phyloP scores from a whole-genome alignment of 2,329 filamentous ascomycete genomes.

The Colletotrichum chrysophilum region DNA sequence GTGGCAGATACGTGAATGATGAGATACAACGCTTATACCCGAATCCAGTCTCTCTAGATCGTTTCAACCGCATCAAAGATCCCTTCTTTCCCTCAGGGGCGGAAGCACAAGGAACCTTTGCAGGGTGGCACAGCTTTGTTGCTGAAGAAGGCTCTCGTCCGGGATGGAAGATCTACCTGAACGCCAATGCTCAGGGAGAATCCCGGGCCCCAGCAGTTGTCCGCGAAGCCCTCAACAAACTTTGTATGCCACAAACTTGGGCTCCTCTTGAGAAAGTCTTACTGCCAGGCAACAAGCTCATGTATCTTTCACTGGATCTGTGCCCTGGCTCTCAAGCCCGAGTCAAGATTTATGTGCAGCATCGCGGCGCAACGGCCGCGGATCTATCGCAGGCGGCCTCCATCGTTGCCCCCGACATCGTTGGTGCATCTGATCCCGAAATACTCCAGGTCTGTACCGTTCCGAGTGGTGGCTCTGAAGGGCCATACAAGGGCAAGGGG shows the following conservation, averaged over 20 bases:
- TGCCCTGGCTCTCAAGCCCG: not conserved
- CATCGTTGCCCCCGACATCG: not conserved
- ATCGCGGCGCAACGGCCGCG: not conserved
- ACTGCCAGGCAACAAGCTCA: not conserved
- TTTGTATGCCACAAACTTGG: not conserved
- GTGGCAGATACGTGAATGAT: not conserved
- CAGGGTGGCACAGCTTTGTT: not conserved
- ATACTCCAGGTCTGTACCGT: not conserved
- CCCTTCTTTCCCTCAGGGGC: not conserved
- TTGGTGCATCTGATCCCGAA: not conserved
- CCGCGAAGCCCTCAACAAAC: not conserved
- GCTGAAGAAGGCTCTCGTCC: not conserved
- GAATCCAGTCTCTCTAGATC: not conserved
- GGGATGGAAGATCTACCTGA: not conserved
- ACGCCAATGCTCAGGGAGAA: not conserved
- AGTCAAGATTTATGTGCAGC: not conserved
- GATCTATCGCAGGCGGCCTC: not conserved
- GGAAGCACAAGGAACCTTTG: not conserved
- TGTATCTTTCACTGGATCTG: not conserved
- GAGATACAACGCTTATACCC: not conserved
- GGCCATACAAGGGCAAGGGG: not conserved
- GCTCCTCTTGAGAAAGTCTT: not conserved
- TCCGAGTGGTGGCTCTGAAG: not conserved
- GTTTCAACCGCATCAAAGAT: not conserved
- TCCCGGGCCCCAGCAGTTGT: not conserved